Percentiles rank a stretch among this genome's conserved stretches.
Conservation (phyloP, 805 yeast genomes). For the Ogataea angusta region DNA sequence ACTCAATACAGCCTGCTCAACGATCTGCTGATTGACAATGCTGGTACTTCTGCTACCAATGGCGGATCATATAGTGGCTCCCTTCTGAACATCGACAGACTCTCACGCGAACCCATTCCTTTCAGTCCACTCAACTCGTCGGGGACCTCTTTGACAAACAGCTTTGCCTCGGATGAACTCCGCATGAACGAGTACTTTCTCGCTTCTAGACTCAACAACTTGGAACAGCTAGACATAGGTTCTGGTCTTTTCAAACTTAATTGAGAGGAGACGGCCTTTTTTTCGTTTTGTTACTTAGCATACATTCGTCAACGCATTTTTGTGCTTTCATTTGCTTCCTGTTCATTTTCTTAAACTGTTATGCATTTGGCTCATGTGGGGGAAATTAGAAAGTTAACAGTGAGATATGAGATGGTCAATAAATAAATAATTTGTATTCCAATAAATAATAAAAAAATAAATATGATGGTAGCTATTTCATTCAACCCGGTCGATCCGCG, state of each 20-base stretch:
- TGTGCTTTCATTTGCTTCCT: conserved; percentile 10
- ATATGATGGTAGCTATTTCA: conserved; percentile 9
- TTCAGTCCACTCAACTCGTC: conserved; percentile 23
- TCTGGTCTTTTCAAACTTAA: conserved; percentile 42
- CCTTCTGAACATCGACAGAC: conserved; percentile 18
- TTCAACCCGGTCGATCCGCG: conserved; percentile 38
- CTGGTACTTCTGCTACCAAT: conserved; percentile 2
- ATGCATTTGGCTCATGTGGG: conserved; percentile 6
- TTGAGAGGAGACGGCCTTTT: conserved; percentile 15
- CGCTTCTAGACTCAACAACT: conserved; percentile 54
- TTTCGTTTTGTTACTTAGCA: conserved; percentile 8
- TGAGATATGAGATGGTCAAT: conserved; percentile 6
- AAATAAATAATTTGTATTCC: conserved; percentile 10
- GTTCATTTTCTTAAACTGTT: conserved; percentile 8
- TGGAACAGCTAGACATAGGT: conserved; percentile 47
- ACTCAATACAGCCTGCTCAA: conserved; percentile 20
- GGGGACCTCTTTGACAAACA: conserved; percentile 13
- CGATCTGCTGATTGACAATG: conserved; percentile 17
- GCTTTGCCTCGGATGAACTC: conserved; percentile 24
- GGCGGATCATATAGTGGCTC: conserved; percentile 6
- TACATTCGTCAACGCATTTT: conserved; percentile 9
- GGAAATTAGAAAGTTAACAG: conserved; percentile 4
- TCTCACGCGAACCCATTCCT: conserved; percentile 28
- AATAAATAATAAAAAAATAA: conserved; percentile 11
- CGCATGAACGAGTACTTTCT: conserved; percentile 50